phyloP scores from a whole-genome alignment of 2,329 filamentous ascomycete species.

The Aspergillus aculeatus region DNA sequence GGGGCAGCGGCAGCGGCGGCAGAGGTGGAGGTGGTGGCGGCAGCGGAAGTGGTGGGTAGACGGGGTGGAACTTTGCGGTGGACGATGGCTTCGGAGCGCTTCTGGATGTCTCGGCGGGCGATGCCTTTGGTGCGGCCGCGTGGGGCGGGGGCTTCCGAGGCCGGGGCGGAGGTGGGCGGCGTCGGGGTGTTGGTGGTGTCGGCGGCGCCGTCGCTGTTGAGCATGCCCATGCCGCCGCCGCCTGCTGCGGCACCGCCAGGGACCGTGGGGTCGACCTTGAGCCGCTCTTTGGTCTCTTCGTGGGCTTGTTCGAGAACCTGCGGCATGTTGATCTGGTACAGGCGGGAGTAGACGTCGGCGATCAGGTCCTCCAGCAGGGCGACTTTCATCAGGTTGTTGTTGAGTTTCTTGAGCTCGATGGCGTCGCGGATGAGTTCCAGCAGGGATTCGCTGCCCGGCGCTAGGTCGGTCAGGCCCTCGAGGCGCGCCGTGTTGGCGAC shows the following conservation, averaged over 20 bases:
- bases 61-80: slow-evolving; percentile 37
- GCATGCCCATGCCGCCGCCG: slow-evolving; percentile 25
- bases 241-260: too few species aligned
- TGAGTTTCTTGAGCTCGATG: slow-evolving; percentile 73
- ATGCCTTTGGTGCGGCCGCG: slow-evolving; percentile 56
- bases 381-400: slow-evolving; percentile 82
- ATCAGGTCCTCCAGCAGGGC: slow-evolving; percentile 89
- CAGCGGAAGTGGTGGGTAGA: slow-evolving; percentile 23
- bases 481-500: slow-evolving; percentile 58
- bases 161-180: slow-evolving; percentile 30
- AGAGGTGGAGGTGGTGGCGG: slow-evolving; percentile 25
- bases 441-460: slow-evolving; percentile 46
- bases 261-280: slow-evolving; percentile 44
- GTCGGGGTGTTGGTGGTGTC: slow-evolving; percentile 28
- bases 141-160: slow-evolving; percentile 35
- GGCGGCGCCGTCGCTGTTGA: slow-evolving; percentile 34
- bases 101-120: slow-evolving; percentile 58
- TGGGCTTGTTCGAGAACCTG: slow-evolving; percentile 41
- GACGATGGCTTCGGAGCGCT: slow-evolving; percentile 58
- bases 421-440: slow-evolving; percentile 66
- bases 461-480: slow-evolving; percentile 57
- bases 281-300: slow-evolving; percentile 48
- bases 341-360: slow-evolving; percentile 77
- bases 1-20: slow-evolving; percentile 26
- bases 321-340: slow-evolving; percentile 41